A percentile compares a stretch with the other conserved stretches of the same genome.
Conservation (phyloP, 345 rosid species). For the Trapa bicornis region DNA sequence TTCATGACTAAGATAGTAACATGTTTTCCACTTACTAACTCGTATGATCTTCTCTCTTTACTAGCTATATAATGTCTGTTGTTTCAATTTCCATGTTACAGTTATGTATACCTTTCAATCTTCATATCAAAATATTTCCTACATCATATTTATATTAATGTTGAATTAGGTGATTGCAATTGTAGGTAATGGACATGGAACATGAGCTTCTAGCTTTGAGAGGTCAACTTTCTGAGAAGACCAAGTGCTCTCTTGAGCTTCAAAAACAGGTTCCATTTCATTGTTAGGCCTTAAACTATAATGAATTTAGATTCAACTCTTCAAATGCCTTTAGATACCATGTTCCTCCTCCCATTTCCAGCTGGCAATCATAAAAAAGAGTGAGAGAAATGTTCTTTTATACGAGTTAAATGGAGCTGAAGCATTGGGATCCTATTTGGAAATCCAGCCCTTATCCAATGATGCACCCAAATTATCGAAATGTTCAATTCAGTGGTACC, state of each 20-base stretch:
- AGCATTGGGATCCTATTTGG: constrained; percentile 68
- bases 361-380: constrained; percentile 56
- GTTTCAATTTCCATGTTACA: neutral
- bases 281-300: neutral
- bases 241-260: constrained; percentile 58
- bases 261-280: constrained; percentile 43
- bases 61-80: neutral
- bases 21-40: neutral
- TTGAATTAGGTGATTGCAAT: constrained; percentile 2
- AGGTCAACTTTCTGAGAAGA: constrained; percentile 70
- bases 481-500: constrained; percentile 81
- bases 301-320: neutral
- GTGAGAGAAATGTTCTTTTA: constrained; percentile 27
- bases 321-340: neutral
- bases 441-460: constrained; percentile 53
- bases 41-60: neutral
- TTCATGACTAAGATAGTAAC: neutral
- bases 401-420: constrained; percentile 83
- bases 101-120: neutral
- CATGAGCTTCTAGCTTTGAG: constrained; percentile 75
- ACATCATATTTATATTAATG: neutral
- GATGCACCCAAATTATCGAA: constrained; percentile 60
- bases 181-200: constrained; percentile 91
- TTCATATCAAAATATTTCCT: neutral
- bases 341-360: constrained; percentile 17